A percentile compares a stretch with the other conserved stretches of the same genome.
These are phyloP conservation scores for Clavispora fructus DNA, from an alignment of 805 yeast species.

Conservation along the genomic window DNA sequence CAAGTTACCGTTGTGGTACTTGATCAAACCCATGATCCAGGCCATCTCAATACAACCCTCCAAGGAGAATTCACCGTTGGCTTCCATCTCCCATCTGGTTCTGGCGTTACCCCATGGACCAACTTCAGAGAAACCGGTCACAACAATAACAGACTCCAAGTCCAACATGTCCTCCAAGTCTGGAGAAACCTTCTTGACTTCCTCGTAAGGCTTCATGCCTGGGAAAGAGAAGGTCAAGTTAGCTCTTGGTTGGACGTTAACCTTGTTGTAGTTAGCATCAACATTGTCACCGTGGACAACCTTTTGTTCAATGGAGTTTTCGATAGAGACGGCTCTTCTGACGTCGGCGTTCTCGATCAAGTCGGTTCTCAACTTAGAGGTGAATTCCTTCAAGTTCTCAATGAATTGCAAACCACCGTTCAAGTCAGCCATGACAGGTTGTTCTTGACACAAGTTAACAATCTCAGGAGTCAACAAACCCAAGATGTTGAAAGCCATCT, in stretches of 20 bases:
- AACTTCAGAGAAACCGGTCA: slow-evolving; percentile 97
- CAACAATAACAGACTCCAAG: slow-evolving; percentile 86
- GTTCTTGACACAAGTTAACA: slow-evolving; percentile 80
- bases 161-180: slow-evolving; percentile 88
- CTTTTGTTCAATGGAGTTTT: slow-evolving; percentile 81
- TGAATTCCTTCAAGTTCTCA: slow-evolving; percentile 84
- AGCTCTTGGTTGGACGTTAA: slow-evolving; percentile 84
- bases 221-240: slow-evolving; percentile 96
- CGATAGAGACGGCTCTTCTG: slow-evolving; percentile 92
- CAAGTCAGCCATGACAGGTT: slow-evolving; percentile 96
- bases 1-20: slow-evolving; percentile 86
- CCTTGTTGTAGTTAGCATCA: slow-evolving; percentile 77
- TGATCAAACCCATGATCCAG: slow-evolving; percentile 98
- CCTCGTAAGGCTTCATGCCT: slow-evolving; percentile 67
- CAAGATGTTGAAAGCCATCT: slow-evolving; percentile 97
- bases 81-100: slow-evolving; percentile 99
- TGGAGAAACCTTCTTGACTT: slow-evolving; percentile 62
- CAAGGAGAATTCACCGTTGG: slow-evolving; percentile 86
- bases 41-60: slow-evolving; percentile 99
- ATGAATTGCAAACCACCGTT: slow-evolving; percentile 97
- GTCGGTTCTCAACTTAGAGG: slow-evolving; percentile 71
- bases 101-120: slow-evolving; percentile 99
- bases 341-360: slow-evolving; percentile 80
- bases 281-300: slow-evolving; percentile 84
- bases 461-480: slow-evolving; percentile 89